A percentile compares a stretch with the other conserved stretches of the same genome.
Conservation (phyloP, 2,329 filamentous ascomycete genomes). For the Fusarium sp. region DNA sequence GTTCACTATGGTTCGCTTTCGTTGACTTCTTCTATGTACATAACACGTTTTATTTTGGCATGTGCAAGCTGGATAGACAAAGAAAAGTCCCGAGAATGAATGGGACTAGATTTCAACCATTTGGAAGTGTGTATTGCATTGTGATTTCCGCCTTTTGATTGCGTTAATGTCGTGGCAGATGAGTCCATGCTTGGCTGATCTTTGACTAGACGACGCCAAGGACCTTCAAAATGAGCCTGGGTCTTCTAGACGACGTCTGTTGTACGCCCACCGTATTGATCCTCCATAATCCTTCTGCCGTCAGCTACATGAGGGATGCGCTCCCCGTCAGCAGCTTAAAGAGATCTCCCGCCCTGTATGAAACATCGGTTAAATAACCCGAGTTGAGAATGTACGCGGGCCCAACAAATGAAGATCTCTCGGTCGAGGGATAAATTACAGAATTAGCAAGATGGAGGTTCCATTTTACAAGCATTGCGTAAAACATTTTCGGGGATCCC, state of each 20-base stretch:
- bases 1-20: slow-evolving; percentile 34
- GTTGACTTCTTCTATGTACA: slow-evolving; percentile 39
- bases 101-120: slow-evolving; percentile 19
- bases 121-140: background rate
- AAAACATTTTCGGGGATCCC: background rate
- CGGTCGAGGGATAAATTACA: background rate
- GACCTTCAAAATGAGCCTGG: background rate
- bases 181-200: slow-evolving; percentile 4
- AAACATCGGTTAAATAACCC: background rate
- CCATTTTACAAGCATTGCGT: background rate
- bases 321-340: background rate
- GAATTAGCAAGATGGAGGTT: background rate
- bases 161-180: slow-evolving; percentile 1
- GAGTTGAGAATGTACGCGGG: background rate
- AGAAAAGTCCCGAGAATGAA: slow-evolving; percentile 7
- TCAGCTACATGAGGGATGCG: background rate
- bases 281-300: background rate
- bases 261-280: background rate
- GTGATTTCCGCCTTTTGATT: slow-evolving; percentile 14
- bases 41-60: slow-evolving; percentile 20
- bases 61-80: slow-evolving; percentile 34
- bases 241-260: background rate
- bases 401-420: background rate
- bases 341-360: background rate
- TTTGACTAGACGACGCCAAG: slow-evolving; percentile 15